phyloP scores from a whole-genome alignment of 768 basidiomycete species.

The Termitomyces eurrhizus region DNA sequence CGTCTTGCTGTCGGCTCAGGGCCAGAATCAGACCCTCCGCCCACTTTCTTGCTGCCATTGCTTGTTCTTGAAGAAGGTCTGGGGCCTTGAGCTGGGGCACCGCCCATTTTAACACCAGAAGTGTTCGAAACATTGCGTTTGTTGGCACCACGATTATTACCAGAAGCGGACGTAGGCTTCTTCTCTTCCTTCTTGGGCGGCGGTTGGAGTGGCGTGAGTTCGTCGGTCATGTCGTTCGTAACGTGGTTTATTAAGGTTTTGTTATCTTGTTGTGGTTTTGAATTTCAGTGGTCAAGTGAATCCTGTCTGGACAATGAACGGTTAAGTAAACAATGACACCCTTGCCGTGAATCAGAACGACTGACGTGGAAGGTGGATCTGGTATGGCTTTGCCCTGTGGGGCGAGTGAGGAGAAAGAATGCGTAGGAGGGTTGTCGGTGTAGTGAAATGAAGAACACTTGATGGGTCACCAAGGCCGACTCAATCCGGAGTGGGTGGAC shows the following conservation, averaged over 20 bases:
- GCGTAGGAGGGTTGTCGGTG: constrained; percentile 40
- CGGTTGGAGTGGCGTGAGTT: constrained; percentile 54
- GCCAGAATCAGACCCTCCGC: constrained; percentile 56
- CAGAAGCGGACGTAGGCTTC: constrained; percentile 48
- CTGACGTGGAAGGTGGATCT: constrained; percentile 16
- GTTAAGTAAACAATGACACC: constrained; percentile 9
- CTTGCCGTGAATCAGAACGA: not conserved
- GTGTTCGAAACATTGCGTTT: constrained; percentile 58
- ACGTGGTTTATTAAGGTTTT: constrained; percentile 46
- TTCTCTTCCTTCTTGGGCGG: constrained; percentile 71
- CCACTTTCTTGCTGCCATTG: constrained; percentile 51
- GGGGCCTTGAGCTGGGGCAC: constrained; percentile 37
- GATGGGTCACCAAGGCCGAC: constrained; percentile 29
- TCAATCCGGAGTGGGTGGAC: constrained; percentile 23
- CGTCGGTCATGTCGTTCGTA: constrained; percentile 90
- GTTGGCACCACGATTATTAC: constrained; percentile 45
- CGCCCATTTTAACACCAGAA: constrained; percentile 38
- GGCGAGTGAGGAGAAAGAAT: constrained; percentile 75
- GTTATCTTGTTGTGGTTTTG: constrained; percentile 42
- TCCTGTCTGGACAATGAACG: constrained; percentile 20
- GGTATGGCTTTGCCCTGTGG: constrained; percentile 76
- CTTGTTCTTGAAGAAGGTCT: constrained; percentile 64
- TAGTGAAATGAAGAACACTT: constrained; percentile 48
- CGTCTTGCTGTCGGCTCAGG: constrained; percentile 68
- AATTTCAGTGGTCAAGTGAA: constrained; percentile 28